Evolutionary conservation across 192 early-diverging fungal genomes (phyloP), one percentile per base, ranked within the genome.

Genomic region (Backusella liffmaniae): DNA sequence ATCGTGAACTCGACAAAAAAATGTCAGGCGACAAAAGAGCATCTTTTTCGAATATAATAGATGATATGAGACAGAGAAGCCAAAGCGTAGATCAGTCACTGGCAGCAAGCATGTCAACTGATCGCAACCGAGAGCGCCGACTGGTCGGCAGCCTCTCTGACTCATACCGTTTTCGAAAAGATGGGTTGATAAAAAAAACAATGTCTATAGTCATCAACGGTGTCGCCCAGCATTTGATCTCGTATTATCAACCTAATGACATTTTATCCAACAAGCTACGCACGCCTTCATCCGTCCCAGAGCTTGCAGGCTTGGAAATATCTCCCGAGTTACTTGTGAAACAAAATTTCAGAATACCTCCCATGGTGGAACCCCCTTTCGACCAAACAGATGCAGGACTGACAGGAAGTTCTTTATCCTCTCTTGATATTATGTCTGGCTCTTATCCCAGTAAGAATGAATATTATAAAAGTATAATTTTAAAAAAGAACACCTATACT

Each of bases 151-250:
- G 84, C 53, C 76, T 88, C 29, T 88, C 88, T 26, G 88, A 89
- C 72, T 85, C 84, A 29, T 90, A 89, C 71, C 73, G 81, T 16
- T 90, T 87, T 59, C 88, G 91, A 68, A 77, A 80, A 35, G 85
- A 87, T 73, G 93, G 93, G 0, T 80, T 94, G 32, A 85, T 94
- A 23, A 94, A 94, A 67, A 92, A 93, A 77, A 93, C 92, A 34
- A 92, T 94, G 83, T 93, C 93, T 5, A 86, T 94, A 56, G 77
- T 89, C 4, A 88, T 93, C 34, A 86, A 90, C 65, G 88, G 88
- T 23, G 82, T 87, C 30, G 78, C 83, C 16, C 88, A 90, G 39
- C 87, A 90, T 73, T 65, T 90, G 51, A 90, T 90, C 42, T 86
- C 84, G 9, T 90, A 90, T 69, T 90, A 90, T 72, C 78, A 79